These are phyloP conservation scores for Prunus campanulata DNA, from an alignment of 306 rosid species.

Conservation along the genomic window DNA sequence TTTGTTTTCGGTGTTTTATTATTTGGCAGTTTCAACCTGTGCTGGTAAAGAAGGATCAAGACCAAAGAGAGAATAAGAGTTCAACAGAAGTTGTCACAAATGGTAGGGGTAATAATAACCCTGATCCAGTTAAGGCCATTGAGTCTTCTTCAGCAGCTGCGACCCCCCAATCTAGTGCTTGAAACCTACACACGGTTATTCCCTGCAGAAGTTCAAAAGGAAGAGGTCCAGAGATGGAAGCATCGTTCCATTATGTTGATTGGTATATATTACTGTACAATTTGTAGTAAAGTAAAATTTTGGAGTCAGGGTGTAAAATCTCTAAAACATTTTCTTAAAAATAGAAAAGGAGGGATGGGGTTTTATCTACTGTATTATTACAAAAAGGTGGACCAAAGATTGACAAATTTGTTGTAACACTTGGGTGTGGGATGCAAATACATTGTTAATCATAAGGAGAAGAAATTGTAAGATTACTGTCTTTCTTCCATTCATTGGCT, in stretches of 20 bases:
- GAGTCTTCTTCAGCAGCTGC: constrained; percentile 61
- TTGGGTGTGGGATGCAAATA: background rate
- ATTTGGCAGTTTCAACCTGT: constrained; percentile 81
- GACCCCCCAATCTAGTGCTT: constrained; percentile 29
- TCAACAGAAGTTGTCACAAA: constrained; percentile 44
- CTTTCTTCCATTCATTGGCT: background rate
- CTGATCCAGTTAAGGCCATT: constrained; percentile 49
- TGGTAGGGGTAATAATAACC: constrained; percentile 33
- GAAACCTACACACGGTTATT: background rate
- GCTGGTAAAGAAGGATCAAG: constrained; percentile 69
- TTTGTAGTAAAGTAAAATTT: constrained; percentile 6
- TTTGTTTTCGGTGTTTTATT: background rate
- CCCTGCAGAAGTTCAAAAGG: background rate
- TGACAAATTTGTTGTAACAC: background rate
- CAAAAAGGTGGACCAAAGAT: background rate
- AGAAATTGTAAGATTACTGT: background rate
- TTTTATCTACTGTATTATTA: background rate
- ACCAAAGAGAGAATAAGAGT: constrained; percentile 37
- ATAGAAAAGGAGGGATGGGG: background rate
- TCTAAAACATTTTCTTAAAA: background rate
- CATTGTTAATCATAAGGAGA: background rate
- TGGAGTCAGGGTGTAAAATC: background rate
- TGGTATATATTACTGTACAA: constrained; percentile 12
- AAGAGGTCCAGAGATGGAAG: background rate
- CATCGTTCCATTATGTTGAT: background rate